Percentiles rank a stretch among this genome's conserved stretches.
Evolutionary conservation across 208 protist species (phyloP).

Genomic region (Trichomonas vaginalis): DNA sequence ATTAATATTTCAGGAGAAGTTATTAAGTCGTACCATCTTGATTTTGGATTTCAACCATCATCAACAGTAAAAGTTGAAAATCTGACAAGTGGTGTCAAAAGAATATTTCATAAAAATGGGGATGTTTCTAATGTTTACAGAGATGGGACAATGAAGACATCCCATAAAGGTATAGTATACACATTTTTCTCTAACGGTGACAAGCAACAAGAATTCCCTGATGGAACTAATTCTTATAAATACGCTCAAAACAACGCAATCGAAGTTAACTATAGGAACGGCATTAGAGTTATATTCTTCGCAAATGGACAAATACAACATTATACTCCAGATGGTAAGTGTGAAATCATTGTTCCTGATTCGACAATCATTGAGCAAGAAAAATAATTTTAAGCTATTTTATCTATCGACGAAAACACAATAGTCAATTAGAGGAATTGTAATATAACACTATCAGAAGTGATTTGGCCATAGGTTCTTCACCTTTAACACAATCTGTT

Average conservation of each 20-base stretch:
- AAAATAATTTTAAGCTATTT: too few relatives aligned
- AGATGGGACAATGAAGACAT: not conserved
- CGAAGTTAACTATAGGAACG: not conserved
- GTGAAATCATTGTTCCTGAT: not conserved
- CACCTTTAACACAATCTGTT: too few relatives aligned
- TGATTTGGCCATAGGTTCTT: too few relatives aligned
- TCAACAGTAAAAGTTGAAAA: not conserved
- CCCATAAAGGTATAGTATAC: not conserved
- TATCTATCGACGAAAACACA: too few relatives aligned
- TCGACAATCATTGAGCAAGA: too few relatives aligned
- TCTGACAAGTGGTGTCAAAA: not conserved
- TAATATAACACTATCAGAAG: too few relatives aligned
- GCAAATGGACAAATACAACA: not conserved
- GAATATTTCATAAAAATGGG: not conserved
- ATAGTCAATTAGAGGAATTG: too few relatives aligned
- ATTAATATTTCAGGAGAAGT: not conserved
- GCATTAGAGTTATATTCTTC: not conserved
- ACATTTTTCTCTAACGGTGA: not conserved
- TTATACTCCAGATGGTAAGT: not conserved
- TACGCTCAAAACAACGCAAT: not conserved
- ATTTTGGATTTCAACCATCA: not conserved
- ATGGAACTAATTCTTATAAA: not conserved
- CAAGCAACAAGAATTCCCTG: not conserved
- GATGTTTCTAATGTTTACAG: not conserved
- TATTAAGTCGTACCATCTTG: not conserved